Base-by-base conservation (phyloP, 345 rosid species). In the Hibiscus syriacus region DNA sequence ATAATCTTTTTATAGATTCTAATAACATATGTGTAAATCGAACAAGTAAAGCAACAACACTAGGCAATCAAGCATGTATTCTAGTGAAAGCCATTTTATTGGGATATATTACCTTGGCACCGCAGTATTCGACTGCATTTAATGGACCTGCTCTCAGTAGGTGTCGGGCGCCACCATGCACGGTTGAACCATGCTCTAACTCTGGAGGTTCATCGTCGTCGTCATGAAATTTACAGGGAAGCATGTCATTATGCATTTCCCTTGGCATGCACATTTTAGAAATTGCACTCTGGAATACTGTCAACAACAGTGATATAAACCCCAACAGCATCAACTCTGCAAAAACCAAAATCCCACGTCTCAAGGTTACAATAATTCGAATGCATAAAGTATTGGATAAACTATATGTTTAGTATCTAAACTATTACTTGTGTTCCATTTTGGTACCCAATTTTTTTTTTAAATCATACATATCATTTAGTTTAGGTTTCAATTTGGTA, bases 321-420 rank as follows among this genome's bases (percentile, higher is more conserved):
- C 93, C 93, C 76, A 88, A 74, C 39, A 88, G 75, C 93, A 88
- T 88, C 86, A 87, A 70, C 77, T 81, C 87, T 83, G 80, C 67
- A 36, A 17, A 49, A 45, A 41, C 48, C 14, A n/a, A 2, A n/a
- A n/a, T n/a, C n/a, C n/a, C n/a, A n/a, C n/a, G n/a, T n/a, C n/a
- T n/a, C n/a, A n/a, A n/a, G n/a, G n/a, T n/a, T n/a, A n/a, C n/a
- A n/a, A n/a, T n/a, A n/a, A n/a, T n/a, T n/a, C n/a, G n/a, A n/a
- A n/a, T n/a, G n/a, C n/a, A n/a, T n/a, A n/a, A n/a, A n/a, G n/a
- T n/a, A n/a, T n/a, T n/a, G n/a, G n/a, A n/a, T n/a, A n/a, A n/a
- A n/a, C n/a, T n/a, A n/a, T n/a, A n/a, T n/a, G n/a, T n/a, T n/a
- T n/a, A n/a, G n/a, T n/a, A n/a, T n/a, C n/a, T n/a, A n/a, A n/a